Base-by-base conservation (phyloP, 192 early-diverging fungal genomes). In the Entophlyctis luteolus region DNA sequence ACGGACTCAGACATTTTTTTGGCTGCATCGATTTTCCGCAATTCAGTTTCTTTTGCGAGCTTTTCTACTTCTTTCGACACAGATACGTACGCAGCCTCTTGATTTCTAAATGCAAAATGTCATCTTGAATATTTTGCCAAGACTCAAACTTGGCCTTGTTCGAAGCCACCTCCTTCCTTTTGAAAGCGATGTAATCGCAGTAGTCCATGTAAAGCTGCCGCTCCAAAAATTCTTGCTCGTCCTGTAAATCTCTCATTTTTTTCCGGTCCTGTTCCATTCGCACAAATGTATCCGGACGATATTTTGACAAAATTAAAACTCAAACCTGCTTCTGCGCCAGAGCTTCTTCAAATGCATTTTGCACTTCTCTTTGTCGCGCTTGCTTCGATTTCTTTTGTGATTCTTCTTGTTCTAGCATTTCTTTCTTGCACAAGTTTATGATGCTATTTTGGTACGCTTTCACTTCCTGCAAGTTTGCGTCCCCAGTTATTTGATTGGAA, bases 281-380 rank as follows among this genome's bases (percentile, higher is more conserved):
- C 54, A 35, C 4, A 6, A 52, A 52, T 6, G 29, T 16, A 20
- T 6, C 22, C 10, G 49, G 29, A 28, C 49, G 22, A 6, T 28
- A 6, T 20, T 27, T 3, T 12, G 32, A 1, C 20, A 16, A 1
- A 12, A 3, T 25, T 2, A 33, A 1, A 60, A 60, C 10, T 60
- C 58, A 42, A 42, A 60, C 58, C 58, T 45, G 25, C 36, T 63
- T 63, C 5, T 18, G 5, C n/a, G 48, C 14, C 16, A 63, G 16
- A 18, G 60, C 60, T 29, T 37, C n/a, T 32, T 3, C 22, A 48
- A 50, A 63, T 6, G 25, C 60, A 3, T 47, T 32, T 32, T 63
- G 23, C 6, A 63, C 60, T 48, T 63, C 60, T 10, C 35, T 6
- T 27, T 34, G 50, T 33, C 60, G 47, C 33, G 47, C 47, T 63